Base-by-base conservation (phyloP, 805 yeast species). In the Lachancea cidri region DNA sequence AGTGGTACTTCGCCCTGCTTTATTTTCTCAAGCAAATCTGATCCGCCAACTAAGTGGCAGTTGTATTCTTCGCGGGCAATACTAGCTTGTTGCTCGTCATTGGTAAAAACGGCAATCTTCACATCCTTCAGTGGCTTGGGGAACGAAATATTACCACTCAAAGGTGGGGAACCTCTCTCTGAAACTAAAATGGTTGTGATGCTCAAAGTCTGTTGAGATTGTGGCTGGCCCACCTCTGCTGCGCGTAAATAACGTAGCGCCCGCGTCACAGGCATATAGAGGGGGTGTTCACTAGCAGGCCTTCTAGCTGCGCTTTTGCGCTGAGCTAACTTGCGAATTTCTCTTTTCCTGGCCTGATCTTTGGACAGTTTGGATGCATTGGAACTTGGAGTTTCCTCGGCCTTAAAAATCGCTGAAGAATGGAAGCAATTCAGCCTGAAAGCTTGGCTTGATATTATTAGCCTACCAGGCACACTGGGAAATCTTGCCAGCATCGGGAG, bases 231-330 rank as follows among this genome's bases (percentile, higher is more conserved):
- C 4, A 88, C 94, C 62, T 88, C 96, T 4, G 88, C 78, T 0
- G 98, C 96, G 48, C 96, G 73, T 42, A 91, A 59, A 56, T 80
- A 88, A 53, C 84, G 73, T 61, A 87, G 62, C 1, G 97, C 96
- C 22, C 67, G 63, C 4, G 84, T 76, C 5, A 87, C 71, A 37
- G 77, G 80, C 83, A 85, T 78, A 57, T 78, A 82, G 41, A 83
- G 67, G 1, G 89, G 89, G 48, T 64, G 58, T 50, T 65, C 44
- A 71, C 73, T 46, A 60, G 81, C 66, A 15, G 70, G 65, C 14
- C 51, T 48, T 44, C 65, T 66, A n/a, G 74, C 74, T 33, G 57
- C 54, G 2, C 60, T 55, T 52, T 65, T 64, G 39, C 61, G 58
- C 37, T 60, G 62, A 4, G 66, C 61, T 53, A 62, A 52, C 46